Base-by-base conservation (phyloP, 495 filamentous ascomycete species). In the Xylaria bambusicola region DNA sequence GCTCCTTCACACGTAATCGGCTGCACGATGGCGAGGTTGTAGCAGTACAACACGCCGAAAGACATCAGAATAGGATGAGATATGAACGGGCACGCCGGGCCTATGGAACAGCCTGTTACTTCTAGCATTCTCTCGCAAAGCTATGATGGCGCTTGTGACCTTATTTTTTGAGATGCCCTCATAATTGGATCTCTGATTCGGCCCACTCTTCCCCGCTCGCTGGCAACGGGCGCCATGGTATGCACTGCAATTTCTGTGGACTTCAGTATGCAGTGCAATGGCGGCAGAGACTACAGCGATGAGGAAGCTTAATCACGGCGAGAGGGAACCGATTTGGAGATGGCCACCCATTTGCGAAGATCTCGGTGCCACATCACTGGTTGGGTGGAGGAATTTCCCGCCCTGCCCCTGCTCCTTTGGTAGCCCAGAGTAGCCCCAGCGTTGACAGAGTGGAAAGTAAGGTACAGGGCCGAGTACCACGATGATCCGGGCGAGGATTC, bases 271-370 rank as follows among this genome's bases (percentile, higher is more conserved):
- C n/a, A 42, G 45, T 58, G 38, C 36, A 35, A 24, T 36, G 18
- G 42, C 18, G 31, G 20, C 20, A 47, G 40, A 47, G 23, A 48
- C 18, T n/a, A 17, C 23, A 20, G 18, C 18, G 18, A 36, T 17
- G 27, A 56, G 26, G 53, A 56, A 56, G 53, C 53, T 56, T 56
- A 18, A 56, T 33, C 26, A 36, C 53, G 53, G 53, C 53, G 42
- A 56, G 42, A 46, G 53, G 27, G 29, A 56, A 47, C 53, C 53
- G 42, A 47, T 56, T 56, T 56, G 53, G 53, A 48, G 53, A 46
- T 10, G 24, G 41, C 40, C 29, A 56, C 52, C 41, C 27, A 41
- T 41, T 56, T 48, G 40, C 5, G 29, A 17, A 58, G 55, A 58
- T 48, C 55, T 58, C 55, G 45, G 44, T 45, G n/a, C 33, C 45